Evolutionary conservation across 2,329 filamentous ascomycete genomes (phyloP).

Genomic region (Endocalyx cinctus): DNA sequence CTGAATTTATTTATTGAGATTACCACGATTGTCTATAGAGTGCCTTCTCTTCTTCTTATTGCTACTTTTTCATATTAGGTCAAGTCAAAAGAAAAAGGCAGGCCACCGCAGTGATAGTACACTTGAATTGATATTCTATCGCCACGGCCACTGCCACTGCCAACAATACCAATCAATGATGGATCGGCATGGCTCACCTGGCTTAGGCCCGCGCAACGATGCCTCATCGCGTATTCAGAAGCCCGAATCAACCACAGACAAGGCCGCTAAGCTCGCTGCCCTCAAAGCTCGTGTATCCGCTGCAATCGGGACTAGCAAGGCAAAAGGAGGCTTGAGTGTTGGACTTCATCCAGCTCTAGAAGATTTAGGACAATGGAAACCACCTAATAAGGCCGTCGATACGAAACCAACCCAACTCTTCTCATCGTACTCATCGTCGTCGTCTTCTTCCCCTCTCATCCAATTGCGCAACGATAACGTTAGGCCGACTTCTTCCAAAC

Average conservation of each 20-base stretch:
- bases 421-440: neutral
- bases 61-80: too few relatives aligned
- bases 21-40: neutral
- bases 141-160: too few relatives aligned
- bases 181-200: conserved; percentile 48
- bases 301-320: conserved; percentile 53
- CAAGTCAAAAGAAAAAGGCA: too few relatives aligned
- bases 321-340: conserved; percentile 53
- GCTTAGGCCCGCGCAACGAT: conserved; percentile 55
- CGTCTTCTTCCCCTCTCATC: conserved; percentile 4
- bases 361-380: conserved; percentile 32
- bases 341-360: conserved; percentile 64
- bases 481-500: conserved; percentile 21
- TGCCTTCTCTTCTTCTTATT: too few relatives aligned
- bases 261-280: conserved; percentile 66
- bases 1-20: too few relatives aligned
- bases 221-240: conserved; percentile 50
- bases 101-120: too few relatives aligned
- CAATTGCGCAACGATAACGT: conserved; percentile 12
- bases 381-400: conserved; percentile 26
- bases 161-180: conserved; percentile 31
- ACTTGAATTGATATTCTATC: too few relatives aligned
- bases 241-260: conserved; percentile 55
- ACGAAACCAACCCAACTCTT: conserved; percentile 28
- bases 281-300: conserved; percentile 77